These are phyloP conservation scores for Clarkia xantiana DNA, from an alignment of 345 rosid species.

Conservation along the genomic window DNA sequence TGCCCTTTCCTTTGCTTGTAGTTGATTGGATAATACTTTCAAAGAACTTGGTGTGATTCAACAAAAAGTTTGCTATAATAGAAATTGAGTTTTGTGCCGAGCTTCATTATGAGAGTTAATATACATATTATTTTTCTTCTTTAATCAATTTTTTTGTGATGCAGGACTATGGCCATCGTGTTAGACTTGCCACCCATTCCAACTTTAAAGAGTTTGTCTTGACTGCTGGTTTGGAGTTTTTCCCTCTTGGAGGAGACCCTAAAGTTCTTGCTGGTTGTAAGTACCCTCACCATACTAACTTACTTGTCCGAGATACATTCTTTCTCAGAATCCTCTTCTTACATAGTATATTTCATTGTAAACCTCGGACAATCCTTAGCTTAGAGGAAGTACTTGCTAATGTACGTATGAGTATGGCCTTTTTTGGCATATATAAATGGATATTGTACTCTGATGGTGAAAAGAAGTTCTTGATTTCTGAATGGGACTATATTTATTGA, in stretches of 20 bases:
- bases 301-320: not conserved
- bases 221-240: constrained; percentile 96
- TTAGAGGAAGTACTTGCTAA: too few relatives aligned
- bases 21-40: too few relatives aligned
- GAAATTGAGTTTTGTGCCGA: too few relatives aligned
- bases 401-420: not conserved
- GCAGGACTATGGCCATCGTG: constrained; percentile 99
- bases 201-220: constrained; percentile 96
- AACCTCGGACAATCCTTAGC: too few relatives aligned
- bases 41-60: too few relatives aligned
- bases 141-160: constrained; percentile 6
- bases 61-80: too few relatives aligned
- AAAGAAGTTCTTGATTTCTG: too few relatives aligned
- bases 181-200: constrained; percentile 95
- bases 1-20: too few relatives aligned
- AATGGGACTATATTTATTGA: not conserved
- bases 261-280: constrained; percentile 92
- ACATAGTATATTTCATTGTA: too few relatives aligned
- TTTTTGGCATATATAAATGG: constrained; percentile 5
- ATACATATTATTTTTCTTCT: not conserved
- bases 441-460: not conserved
- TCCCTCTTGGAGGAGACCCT: constrained; percentile 94
- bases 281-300: too few relatives aligned
- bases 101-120: too few relatives aligned
- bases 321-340: too few relatives aligned